These are phyloP conservation scores for Eucalyptus grandis DNA, from an alignment of 345 rosid genomes.

Conservation along the genomic window DNA sequence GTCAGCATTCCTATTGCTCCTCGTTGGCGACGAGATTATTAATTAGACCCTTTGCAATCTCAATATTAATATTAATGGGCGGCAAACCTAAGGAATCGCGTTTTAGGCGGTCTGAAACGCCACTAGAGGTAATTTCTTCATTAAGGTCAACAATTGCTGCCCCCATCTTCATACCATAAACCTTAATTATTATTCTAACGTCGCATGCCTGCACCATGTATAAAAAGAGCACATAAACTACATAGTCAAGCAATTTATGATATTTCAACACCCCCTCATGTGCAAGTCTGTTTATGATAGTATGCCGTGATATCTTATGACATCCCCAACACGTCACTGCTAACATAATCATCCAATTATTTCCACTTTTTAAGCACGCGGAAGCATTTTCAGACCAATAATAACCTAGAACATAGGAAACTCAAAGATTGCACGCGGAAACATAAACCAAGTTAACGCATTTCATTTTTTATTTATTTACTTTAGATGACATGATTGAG, in stretches of 20 bases:
- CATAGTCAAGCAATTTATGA: neutral
- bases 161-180: neutral
- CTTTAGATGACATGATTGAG: no score
- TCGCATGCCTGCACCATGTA: neutral
- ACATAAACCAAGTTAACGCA: fast-evolving
- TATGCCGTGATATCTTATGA: no score
- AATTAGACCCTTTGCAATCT: neutral
- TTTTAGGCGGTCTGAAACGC: neutral
- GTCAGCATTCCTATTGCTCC: neutral
- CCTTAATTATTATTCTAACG: neutral
- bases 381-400: no score
- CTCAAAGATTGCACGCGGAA: no score
- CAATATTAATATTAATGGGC: neutral
- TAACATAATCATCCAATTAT: no score
- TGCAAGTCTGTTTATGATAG: fast-evolving
- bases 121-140: neutral
- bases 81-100: neutral
- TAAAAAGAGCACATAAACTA: neutral
- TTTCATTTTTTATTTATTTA: no score
- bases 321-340: no score
- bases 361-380: no score
- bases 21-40: neutral
- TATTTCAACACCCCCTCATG: neutral
- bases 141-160: neutral
- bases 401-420: no score